Percentiles rank a stretch among this genome's conserved stretches.
These are phyloP conservation scores for Fusarium austroafricanum DNA, from an alignment of 2,329 filamentous ascomycete species.

Conservation along the genomic window DNA sequence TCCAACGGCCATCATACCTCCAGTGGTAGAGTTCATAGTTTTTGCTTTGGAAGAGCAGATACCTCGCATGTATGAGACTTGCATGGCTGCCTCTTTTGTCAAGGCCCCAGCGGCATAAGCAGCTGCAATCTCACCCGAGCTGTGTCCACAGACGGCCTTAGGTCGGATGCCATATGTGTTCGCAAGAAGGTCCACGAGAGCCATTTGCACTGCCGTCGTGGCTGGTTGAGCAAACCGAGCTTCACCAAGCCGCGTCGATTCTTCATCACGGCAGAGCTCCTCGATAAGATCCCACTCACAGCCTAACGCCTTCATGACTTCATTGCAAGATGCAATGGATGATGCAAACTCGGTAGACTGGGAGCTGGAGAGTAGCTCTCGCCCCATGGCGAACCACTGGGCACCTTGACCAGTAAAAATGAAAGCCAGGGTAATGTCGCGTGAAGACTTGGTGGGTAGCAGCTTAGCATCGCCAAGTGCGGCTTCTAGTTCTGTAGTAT, in stretches of 20 bases:
- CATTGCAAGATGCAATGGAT: background rate
- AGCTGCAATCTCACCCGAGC: slow-evolving; percentile 53
- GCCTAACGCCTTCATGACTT: background rate
- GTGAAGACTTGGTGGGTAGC: background rate
- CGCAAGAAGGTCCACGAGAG: slow-evolving; percentile 19
- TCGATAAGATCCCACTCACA: slow-evolving; percentile 19
- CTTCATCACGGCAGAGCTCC: slow-evolving; percentile 3
- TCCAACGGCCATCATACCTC: slow-evolving; percentile 18
- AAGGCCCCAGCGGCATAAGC: slow-evolving; percentile 46
- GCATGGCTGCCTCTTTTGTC: slow-evolving; percentile 43
- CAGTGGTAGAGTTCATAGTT: background rate
- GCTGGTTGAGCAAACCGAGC: slow-evolving; percentile 13
- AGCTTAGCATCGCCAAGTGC: background rate
- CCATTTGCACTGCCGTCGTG: slow-evolving; percentile 25
- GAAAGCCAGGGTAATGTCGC: slow-evolving; percentile 1
- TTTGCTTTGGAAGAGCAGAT: slow-evolving; percentile 7
- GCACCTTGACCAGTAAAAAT: slow-evolving; percentile 33
- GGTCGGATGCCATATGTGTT: slow-evolving; percentile 43
- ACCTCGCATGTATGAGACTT: slow-evolving; percentile 49
- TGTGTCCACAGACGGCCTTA: slow-evolving; percentile 49
- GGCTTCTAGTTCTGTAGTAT: background rate
- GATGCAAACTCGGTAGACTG: background rate
- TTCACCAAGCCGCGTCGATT: background rate
- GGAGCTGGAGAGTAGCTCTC: background rate
- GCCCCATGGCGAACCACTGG: slow-evolving; percentile 25